Evolutionary conservation across 78 protist genomes (phyloP), one percentile per base, ranked within the genome.

Genomic region (Cyanophora paradoxa): DNA sequence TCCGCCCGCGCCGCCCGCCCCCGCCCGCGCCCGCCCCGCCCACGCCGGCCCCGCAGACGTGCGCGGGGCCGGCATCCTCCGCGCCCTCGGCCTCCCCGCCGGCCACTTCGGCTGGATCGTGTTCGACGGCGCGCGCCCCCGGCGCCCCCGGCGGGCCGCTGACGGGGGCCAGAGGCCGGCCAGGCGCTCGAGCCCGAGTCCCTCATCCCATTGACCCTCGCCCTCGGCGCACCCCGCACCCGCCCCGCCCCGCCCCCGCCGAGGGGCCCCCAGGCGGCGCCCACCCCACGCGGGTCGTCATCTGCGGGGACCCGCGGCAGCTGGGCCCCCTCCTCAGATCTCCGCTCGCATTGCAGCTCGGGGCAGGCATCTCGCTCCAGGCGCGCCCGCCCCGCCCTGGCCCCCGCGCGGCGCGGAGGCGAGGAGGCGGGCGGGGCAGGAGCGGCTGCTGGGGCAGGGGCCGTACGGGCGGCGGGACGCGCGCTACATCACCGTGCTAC

Each of bases 301-400:
- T 76, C 16, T 41, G 52, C 5, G 81, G 81, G n/a, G 81, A 76
- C 48, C 81, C 72, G 28, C 5, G 8, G 41, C 81, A 76, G 67
- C 74, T 76, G 17, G 81, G 81, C 40, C 81, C 81, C 17, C 39
- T 76, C 39, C 24, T 76, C 31, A 63, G 46, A 0, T 26, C n/a
- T n/a, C 0, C n/a, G 31, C 48, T 34, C 22, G 72, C 81, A 5
- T 1, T 0, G 22, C 17, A 26, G 42, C 33, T 24, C 61, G 62
- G 59, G 44, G 31, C 31, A 14, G 44, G 11, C 26, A 48, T 2
- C n/a, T 67, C 74, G 24, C 0, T 28, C 22, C 56, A n/a, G n/a
- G n/a, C n/a, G n/a, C n/a, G n/a, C n/a, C n/a, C n/a, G n/a, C n/a
- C n/a, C n/a, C n/a, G n/a, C n/a, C n/a, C n/a, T n/a, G n/a, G n/a